phyloP scores from a whole-genome alignment of 2,329 filamentous ascomycete genomes.

The Pyrenophora seminiperda region DNA sequence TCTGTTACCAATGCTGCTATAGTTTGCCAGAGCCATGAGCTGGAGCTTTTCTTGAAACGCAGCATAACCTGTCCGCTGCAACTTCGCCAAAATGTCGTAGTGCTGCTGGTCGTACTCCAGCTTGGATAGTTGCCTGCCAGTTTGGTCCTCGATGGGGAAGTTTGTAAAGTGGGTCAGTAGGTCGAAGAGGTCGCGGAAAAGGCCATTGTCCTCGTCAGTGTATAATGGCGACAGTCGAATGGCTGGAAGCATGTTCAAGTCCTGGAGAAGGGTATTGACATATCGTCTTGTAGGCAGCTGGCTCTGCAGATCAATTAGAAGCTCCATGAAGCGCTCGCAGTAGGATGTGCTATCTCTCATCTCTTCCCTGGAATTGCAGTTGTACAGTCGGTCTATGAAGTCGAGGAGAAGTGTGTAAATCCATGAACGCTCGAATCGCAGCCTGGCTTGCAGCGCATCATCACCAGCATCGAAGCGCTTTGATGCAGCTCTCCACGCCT shows the following conservation, averaged over 20 bases:
- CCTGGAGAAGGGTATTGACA: conserved; percentile 83
- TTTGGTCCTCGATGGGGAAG: conserved; percentile 92
- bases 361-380: conserved; percentile 39
- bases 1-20: conserved; percentile 81
- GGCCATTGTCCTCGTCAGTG: conserved; percentile 71
- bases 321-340: conserved; percentile 91
- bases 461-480: conserved; percentile 90
- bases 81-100: conserved; percentile 73
- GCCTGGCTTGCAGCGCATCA: conserved; percentile 73
- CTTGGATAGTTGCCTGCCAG: conserved; percentile 73
- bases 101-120: conserved; percentile 80
- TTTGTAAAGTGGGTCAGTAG: conserved; percentile 86
- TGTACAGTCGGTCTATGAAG: conserved; percentile 76
- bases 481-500: conserved; percentile 84
- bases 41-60: conserved; percentile 85
- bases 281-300: conserved; percentile 93
- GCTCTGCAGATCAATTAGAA: conserved; percentile 87
- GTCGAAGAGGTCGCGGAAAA: conserved; percentile 78
- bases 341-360: conserved; percentile 71
- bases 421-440: conserved; percentile 94
- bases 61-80: conserved; percentile 79
- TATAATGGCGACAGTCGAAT: conserved; percentile 80
- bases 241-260: conserved; percentile 80
- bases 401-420: conserved; percentile 83
- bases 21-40: conserved; percentile 91